Conservation (phyloP, 2,329 filamentous ascomycete genomes). For the Madurella fahalii region DNA sequence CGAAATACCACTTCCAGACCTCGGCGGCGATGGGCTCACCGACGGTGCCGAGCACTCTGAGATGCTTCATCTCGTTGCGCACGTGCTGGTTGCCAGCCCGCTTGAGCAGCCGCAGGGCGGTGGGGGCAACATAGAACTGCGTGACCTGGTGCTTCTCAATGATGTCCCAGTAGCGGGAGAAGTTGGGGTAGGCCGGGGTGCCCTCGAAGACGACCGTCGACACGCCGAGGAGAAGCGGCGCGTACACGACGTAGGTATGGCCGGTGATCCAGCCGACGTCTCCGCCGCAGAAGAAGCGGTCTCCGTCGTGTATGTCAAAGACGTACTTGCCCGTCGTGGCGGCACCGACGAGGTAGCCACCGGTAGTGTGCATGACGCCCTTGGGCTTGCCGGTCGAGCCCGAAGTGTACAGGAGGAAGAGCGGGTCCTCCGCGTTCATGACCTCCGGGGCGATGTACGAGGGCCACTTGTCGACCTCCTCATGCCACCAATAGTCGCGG, state of each 20-base stretch:
- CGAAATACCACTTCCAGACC: slow-evolving; percentile 99
- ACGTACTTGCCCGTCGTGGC: slow-evolving; percentile 96
- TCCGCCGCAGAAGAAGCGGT: slow-evolving; percentile 95
- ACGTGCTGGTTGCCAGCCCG: slow-evolving; percentile 92
- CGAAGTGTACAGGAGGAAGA: slow-evolving; percentile 97
- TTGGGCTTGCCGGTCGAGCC: slow-evolving; percentile 98
- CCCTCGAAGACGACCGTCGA: slow-evolving; percentile 97
- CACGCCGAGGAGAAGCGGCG: slow-evolving; percentile 86
- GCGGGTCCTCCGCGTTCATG: slow-evolving; percentile 89
- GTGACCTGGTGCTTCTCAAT: slow-evolving; percentile 93
- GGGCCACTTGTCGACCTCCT: slow-evolving; percentile 96
- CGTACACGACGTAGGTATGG: slow-evolving; percentile 97
- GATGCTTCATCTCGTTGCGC: slow-evolving; percentile 80
- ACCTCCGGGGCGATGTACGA: slow-evolving; percentile 83
- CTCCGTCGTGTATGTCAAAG: slow-evolving; percentile 92
- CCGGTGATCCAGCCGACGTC: slow-evolving; percentile 99
- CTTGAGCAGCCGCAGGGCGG: slow-evolving; percentile 88
- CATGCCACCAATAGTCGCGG: slow-evolving; percentile 96
- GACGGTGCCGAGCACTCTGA: slow-evolving; percentile 88
- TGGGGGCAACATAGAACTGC: slow-evolving; percentile 97
- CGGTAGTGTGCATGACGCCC: slow-evolving; percentile 97
- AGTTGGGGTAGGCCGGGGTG: slow-evolving; percentile 94
- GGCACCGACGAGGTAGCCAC: slow-evolving; percentile 88
- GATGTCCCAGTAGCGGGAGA: slow-evolving; percentile 98
- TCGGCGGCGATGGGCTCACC: slow-evolving; percentile 97